Evolutionary conservation across 371 early-diverging fungal genomes (phyloP), one percentile per base, ranked within the genome.

Genomic region (Lichtheimia hyalospora): DNA sequence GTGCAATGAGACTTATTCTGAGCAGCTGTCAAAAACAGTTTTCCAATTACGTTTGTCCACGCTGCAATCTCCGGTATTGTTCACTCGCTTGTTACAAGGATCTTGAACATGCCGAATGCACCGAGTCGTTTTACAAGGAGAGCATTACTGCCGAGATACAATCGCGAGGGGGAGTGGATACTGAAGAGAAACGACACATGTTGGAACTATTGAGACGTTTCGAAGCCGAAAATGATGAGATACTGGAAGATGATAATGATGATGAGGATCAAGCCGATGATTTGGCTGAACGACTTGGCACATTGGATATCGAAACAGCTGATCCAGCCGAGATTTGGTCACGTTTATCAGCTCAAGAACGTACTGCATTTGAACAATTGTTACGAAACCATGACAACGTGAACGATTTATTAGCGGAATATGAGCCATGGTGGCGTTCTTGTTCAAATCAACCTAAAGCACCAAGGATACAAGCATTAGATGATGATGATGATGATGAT

Each of bases 11-110:
- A 34, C 34, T 34, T 4, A 34, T 34, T 34, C 34, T 10, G 43
- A 16, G 10, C 20, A 87, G 87, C 4, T 87, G 88, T 71, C 77
- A 77, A 49, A 69, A 66, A 21, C 81, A 84, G 23, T 69, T 75
- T 27, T 76, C 76, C 53, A 83, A 81, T 28, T 90, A 90, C 58
- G 82, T 82, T 13, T 90, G 90, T 60, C 90, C 90, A 34, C 76
- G 87, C 46, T 90, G 90, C 55, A 85, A 90, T 63, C 69, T 89
- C 18, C 64, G 77, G 25, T 90, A 90, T 50, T 90, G 90, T 60
- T 86, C 87, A 4, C 50, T 90, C 10, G 50, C 71, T 3, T 90
- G 90, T 52, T 90, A 89, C 64, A 87, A 86, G 62, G 76, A 85
- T 58, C 23, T 60, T 13, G 48, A 68, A n/a, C 77, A 80, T 58